Evolutionary conservation across 2,329 filamentous ascomycete genomes (phyloP), one percentile per base, ranked within the genome.

Genomic region (Escovopsis sp.): DNA sequence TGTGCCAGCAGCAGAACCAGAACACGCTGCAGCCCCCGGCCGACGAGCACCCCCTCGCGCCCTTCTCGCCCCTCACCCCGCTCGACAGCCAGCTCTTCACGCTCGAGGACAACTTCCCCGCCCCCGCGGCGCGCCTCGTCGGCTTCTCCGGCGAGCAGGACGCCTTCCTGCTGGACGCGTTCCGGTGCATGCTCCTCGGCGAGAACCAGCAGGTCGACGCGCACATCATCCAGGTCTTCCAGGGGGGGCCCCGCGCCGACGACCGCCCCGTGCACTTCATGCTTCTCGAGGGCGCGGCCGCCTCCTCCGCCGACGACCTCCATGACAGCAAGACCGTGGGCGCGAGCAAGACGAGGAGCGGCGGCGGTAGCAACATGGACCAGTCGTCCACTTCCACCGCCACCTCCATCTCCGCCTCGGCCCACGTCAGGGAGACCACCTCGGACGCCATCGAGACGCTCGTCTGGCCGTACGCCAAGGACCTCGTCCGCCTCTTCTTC

Each of bases 121-220:
- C 56, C 35, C 45, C 52, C 14, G 65, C 62, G 2, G 58, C 63
- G 11, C 62, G 66, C 43, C 61, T 52, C 11, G 57, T 66, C 49
- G 63, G 62, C 0, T 50, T 58, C 12, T 53, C 60, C 2, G 58
- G 54, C 9, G 63, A 67, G 45, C 63, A 67, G 41, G 64, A 66
- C 36, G 55, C 61, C 2, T 55, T 63, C 41, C 52, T 66, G 8
- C 51, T 67, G 4, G 58, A 60, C 27, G 62, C 61, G 10, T 66
- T 67, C 36, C 52, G 62, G 14, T 65, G 63, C 26, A 54, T 61
- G 14, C 57, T 66, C 19, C 47, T 65, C 31, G 64, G 62, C 30
- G 54, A 57, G 33, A 57, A 58, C n/a, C 53, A 56, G 14, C 58
- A 60, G 18, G 51, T 66, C 7, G 61, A 63, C 38, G 62, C 59